Base-by-base conservation (phyloP, 352 stramenopile genomes). In the Phytopythium oedochilum region DNA sequence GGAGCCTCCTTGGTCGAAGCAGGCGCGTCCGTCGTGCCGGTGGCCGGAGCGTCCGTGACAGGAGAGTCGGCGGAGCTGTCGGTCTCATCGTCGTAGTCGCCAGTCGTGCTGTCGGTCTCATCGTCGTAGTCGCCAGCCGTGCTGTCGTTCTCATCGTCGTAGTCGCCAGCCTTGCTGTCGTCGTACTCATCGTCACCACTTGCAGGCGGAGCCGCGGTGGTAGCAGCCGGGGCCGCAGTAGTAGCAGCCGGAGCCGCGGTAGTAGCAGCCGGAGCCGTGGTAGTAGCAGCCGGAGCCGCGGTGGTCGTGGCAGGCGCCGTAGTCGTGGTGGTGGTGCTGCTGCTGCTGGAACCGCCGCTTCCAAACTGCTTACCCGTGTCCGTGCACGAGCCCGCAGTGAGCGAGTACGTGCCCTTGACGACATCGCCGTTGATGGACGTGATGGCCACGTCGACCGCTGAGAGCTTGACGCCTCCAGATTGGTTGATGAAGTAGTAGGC, bases 401-500 rank as follows among this genome's bases (percentile, higher is more conserved):
- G 69, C 34, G 77, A 69, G 23, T 86, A 81, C 0, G 71, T 78
- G 26, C 78, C 79, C 8, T 67, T 59, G 48, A 88, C 76, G 26
- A 74, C 72, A 35, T 87, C 66, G 15, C 76, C 81, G 48, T 59
- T 65, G 29, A 78, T 53, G 14, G 78, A 89, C 7, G 76, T 85
- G 50, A 92, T 72, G 2, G 55, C 56, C 14, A 89, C 63, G 23
- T 75, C 63, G 11, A 79, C 59, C 0, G 61, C 59, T n/a, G 66
- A 70, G 6, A 86, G 63, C 52, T 86, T 67, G 0, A 62, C 45
- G 10, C 29, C 39, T 18, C 57, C 60, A 43, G 52, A 45, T 14
- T 47, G 68, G 40, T 75, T 54, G 22, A 83, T 26, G 61, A 81
- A 91, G 63, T 89, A 90, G 59, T 83, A 90, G 10, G 78, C 82